Percentiles rank a stretch among this genome's conserved stretches.
These are phyloP conservation scores for Tuber melanosporum DNA, from an alignment of 495 filamentous ascomycete species.

Conservation along the genomic window DNA sequence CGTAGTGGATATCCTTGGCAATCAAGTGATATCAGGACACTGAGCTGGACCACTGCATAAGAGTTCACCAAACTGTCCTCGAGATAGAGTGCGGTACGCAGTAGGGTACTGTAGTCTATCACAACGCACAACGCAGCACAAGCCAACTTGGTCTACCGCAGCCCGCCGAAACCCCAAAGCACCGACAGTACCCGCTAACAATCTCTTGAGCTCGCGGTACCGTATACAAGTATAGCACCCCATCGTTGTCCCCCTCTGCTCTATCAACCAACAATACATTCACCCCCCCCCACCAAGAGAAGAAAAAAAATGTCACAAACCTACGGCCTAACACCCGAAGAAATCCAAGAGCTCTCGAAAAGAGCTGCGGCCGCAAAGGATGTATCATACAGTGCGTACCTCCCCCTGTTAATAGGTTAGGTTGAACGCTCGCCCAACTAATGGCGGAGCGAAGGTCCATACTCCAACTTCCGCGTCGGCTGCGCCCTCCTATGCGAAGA, in stretches of 20 bases:
- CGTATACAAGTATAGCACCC: neutral
- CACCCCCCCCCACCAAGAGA: neutral
- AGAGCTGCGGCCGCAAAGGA: conserved; percentile 61
- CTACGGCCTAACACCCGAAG: conserved; percentile 51
- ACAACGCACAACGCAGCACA: no score
- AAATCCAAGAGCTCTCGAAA: conserved; percentile 56
- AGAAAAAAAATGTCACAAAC: conserved; percentile 20
- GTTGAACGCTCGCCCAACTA: neutral
- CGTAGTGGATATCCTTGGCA: no score
- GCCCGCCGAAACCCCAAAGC: no score
- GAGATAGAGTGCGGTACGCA: no score
- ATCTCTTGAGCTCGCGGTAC: neutral
- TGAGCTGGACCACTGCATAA: no score
- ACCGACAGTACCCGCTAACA: neutral
- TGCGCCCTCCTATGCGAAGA: conserved; percentile 63
- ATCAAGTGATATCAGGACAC: no score
- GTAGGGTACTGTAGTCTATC: no score
- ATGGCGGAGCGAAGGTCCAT: conserved; percentile 56
- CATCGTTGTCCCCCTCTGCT: neutral
- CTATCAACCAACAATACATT: neutral
- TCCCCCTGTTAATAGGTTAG: neutral
- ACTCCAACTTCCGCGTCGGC: conserved; percentile 89
- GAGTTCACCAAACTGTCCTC: no score
- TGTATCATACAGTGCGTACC: conserved; percentile 63
- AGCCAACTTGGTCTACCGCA: neutral